Percentiles rank a stretch among this genome's conserved stretches.
Conservation (phyloP, 805 yeast genomes). For the Ogataea nakhonphanomensis region DNA sequence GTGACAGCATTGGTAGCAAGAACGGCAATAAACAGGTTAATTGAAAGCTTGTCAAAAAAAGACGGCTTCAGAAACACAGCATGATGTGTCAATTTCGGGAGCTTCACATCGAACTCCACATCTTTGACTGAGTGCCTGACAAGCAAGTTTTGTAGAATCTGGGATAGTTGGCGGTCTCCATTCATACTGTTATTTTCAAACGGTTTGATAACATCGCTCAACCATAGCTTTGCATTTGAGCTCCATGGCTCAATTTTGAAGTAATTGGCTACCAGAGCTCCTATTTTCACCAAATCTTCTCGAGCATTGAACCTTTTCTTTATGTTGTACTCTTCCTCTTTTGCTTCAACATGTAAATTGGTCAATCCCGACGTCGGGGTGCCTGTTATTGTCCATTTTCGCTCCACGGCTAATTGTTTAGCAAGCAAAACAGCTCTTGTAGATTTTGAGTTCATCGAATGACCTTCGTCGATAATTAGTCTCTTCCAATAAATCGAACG, state of each 20-base stretch:
- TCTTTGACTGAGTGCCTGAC: conserved; percentile 56
- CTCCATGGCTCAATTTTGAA: conserved; percentile 59
- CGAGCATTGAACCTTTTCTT: conserved; percentile 48
- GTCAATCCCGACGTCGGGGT: conserved; percentile 75
- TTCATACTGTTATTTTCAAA: conserved; percentile 40
- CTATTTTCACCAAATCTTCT: conserved; percentile 53
- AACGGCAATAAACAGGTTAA: conserved; percentile 63
- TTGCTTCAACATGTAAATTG: conserved; percentile 44
- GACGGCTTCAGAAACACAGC: conserved; percentile 62
- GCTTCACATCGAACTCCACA: conserved; percentile 49
- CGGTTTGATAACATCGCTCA: conserved; percentile 43
- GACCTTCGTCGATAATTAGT: conserved; percentile 74
- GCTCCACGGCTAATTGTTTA: conserved; percentile 47
- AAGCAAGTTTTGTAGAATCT: conserved; percentile 45
- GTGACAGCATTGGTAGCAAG: conserved; percentile 72
- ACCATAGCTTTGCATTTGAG: conserved; percentile 47
- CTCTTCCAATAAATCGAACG: conserved; percentile 59
- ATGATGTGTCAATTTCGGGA: conserved; percentile 58
- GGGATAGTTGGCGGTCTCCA: conserved; percentile 38
- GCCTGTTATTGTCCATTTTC: conserved; percentile 74
- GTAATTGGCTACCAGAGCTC: conserved; percentile 49
- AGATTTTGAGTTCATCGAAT: conserved; percentile 52
- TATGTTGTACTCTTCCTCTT: conserved; percentile 39
- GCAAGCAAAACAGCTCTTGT: conserved; percentile 51
- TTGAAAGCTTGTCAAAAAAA: conserved; percentile 54